Base-by-base conservation (phyloP, 2,329 filamentous ascomycete genomes). In the Teratosphaeria gauchensis region DNA sequence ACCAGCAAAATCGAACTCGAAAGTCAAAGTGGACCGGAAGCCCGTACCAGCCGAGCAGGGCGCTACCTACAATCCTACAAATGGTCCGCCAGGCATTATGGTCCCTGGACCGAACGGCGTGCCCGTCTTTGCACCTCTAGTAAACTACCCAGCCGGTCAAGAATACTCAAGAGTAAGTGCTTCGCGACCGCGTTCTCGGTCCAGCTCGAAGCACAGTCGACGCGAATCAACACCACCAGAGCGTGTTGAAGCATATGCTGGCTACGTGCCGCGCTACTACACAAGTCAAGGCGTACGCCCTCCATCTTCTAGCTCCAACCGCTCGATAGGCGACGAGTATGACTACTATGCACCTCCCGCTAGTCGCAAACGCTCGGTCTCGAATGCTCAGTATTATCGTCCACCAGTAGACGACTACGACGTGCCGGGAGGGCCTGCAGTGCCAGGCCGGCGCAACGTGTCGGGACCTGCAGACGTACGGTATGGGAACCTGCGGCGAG, bases 91-190 rank as follows among this genome's bases (percentile, higher is more conserved):
- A 38, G 77, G 78, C 64, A 76, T 79, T 68, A 64, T 80, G 63
- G 68, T 81, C 24, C 72, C 74, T 59, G 76, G 78, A 16, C 73
- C 77, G 42, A 78, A 80, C 65, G 77, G 79, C 56, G 70, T 75
- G 58, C 71, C 75, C 2, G 70, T 76, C 8, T 81, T 78, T 61
- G 68, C 75, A 6, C 68, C 69, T 1, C 54, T 70, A n/a, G 59
- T 61, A 11, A 67, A 67, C 56, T 69, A 69, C 53, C 30, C 52
- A 28, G 4, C 42, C 8, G n/a, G n/a, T 48, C 42, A 16, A 5
- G 52, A 54, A 30, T 19, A 19, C 52, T 4, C 53, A 24, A 38
- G 57, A 54, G 38, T 59, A 21, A 53, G 42, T 46, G 56, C 54
- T 21, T 60, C 63, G 14, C 60, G 63, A 8, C 56, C 63, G 31